Percentiles rank a stretch among this genome's conserved stretches.
phyloP scores from a whole-genome alignment of 2,329 filamentous ascomycete genomes.

The Alternaria conjuncta region DNA sequence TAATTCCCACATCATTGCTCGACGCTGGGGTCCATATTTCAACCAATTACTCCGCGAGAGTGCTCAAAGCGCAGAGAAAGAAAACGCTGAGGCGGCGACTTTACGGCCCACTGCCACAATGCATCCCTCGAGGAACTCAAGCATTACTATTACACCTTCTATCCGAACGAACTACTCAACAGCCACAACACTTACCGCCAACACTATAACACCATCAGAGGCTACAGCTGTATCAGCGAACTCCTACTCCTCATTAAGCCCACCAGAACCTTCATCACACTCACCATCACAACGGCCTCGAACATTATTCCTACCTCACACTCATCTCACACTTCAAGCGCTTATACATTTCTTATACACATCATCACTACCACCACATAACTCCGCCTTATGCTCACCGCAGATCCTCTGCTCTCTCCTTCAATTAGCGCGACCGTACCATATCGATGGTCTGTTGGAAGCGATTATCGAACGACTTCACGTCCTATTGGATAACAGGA shows the following conservation, averaged over 20 bases:
- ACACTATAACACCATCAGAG: conserved; percentile 45
- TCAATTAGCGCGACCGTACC: conserved; percentile 91
- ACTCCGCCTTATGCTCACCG: conserved; percentile 83
- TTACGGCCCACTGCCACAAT: conserved; percentile 66
- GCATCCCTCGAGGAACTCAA: conserved; percentile 74
- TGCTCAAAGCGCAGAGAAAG: conserved; percentile 64
- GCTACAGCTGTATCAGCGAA: conserved; percentile 49
- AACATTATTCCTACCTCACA: conserved; percentile 92
- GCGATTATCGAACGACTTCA: conserved; percentile 92
- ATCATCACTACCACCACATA: conserved; percentile 78
- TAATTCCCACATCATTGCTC: conserved; percentile 85
- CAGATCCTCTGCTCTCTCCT: conserved; percentile 95
- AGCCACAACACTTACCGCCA: conserved; percentile 52
- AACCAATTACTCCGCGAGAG: conserved; percentile 88
- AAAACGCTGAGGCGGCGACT: conserved; percentile 71
- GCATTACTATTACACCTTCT: conserved; percentile 80
- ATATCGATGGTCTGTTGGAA: conserved; percentile 89
- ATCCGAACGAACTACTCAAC: conserved; percentile 59
- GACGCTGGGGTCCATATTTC: conserved; percentile 95
- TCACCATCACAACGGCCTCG: conserved; percentile 74
- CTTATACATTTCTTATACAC: conserved; percentile 95
- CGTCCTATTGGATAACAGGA: conserved; percentile 85
- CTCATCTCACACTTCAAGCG: conserved; percentile 84
- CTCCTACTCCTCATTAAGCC: conserved; percentile 53
- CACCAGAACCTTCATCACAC: conserved; percentile 61